Conservation (phyloP, 2,329 filamentous ascomycete species). For the Gnomoniopsis smithogilvyi region DNA sequence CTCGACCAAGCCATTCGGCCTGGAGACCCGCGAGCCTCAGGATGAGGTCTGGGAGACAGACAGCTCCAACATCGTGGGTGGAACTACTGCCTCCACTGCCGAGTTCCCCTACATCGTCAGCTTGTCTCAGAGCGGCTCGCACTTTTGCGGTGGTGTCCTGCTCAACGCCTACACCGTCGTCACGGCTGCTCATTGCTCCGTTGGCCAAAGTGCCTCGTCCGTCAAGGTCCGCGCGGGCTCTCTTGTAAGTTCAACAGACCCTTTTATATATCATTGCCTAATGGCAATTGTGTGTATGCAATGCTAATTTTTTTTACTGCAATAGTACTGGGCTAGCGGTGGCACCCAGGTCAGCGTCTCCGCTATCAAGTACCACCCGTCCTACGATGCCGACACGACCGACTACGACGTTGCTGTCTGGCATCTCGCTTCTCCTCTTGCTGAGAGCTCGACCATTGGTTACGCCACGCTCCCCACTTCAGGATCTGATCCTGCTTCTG, state of each 20-base stretch:
- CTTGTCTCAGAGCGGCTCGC: constrained; percentile 18
- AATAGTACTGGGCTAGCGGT: constrained; percentile 24
- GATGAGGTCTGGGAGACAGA: background rate
- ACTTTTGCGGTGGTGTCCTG: constrained; percentile 29
- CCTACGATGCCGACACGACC: constrained; percentile 18
- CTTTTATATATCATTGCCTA: no score
- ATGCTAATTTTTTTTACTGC: background rate
- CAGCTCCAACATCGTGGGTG: background rate
- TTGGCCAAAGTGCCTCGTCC: constrained; percentile 13
- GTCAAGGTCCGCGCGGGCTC: constrained; percentile 27
- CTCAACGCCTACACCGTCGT: constrained; percentile 30
- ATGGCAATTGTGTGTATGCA: background rate
- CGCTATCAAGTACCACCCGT: constrained; percentile 23
- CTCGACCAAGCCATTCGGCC: constrained; percentile 7
- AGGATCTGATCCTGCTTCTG: constrained; percentile 25
- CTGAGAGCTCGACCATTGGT: constrained; percentile 21
- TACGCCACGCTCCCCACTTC: constrained; percentile 24
- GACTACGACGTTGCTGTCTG: constrained; percentile 30
- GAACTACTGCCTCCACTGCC: constrained; percentile 15
- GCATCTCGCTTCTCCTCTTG: constrained; percentile 25
- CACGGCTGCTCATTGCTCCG: constrained; percentile 31
- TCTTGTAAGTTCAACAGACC: background rate
- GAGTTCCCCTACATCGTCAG: constrained; percentile 32
- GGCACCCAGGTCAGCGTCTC: constrained; percentile 25
- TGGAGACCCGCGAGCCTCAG: background rate